Evolutionary conservation across 2,329 filamentous ascomycete genomes (phyloP), one percentile per base, ranked within the genome.

Genomic region (Emergomyces africanus): DNA sequence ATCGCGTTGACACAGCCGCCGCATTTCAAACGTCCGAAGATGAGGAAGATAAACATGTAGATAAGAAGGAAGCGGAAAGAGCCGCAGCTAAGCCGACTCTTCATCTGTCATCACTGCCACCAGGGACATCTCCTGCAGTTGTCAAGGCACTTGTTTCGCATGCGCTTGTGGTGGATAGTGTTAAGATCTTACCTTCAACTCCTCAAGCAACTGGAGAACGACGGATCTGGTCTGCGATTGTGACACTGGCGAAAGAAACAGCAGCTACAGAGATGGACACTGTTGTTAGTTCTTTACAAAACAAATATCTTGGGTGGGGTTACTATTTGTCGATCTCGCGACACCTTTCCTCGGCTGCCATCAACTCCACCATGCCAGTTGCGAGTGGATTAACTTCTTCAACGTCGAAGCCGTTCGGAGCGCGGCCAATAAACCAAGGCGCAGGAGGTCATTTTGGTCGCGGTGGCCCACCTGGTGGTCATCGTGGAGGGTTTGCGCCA

Each of bases 271-370:
- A 95, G 59, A 91, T 96, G 58, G 90, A 96, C 67, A 80, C 83
- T 3, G 82, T 86, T 0, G 88, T 95, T 57, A 92, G 85, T 68
- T 75, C 82, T 3, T 75, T 96, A 37, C 89, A 95, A 68, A 90
- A 94, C 64, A 84, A 81, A 64, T 96, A 96, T 69, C 77, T 96
- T 18, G 91, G 91, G 18, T 90, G 84, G 69, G 91, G 91, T 5
- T 90, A 87, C 74, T 87, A 91, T 71, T 78, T 96, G 1, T 86
- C 83, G 6, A 79, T 95, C 50, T 89, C 91, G 61, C 81, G 90
- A 10, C 88, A 95, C 74, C 79, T 96, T 3, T 95, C 90, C 0
- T 95, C 90, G 2, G 84, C 80, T 30, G 79, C 86, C 1, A 79
- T 88, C n/a, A 77, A 78, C 48, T 77, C 78, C 3, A 76, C 80